Percentiles rank a stretch among this genome's conserved stretches.
phyloP scores from a whole-genome alignment of 441 rosid genomes.

The Sinapis alba region DNA sequence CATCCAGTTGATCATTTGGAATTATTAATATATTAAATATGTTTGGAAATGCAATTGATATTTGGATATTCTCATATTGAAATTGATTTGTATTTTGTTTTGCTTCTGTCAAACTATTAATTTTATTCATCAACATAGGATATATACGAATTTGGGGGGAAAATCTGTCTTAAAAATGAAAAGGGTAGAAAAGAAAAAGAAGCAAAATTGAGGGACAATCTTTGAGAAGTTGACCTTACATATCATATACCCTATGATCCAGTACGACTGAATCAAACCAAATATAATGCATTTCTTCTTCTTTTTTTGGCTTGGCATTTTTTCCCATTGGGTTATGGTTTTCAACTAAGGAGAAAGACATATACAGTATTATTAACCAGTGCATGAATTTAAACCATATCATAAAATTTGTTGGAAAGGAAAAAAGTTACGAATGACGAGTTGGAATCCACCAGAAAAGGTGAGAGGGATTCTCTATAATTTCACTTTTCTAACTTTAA shows the following conservation, averaged over 20 bases:
- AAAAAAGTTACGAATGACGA: constrained; percentile 27
- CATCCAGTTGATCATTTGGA: not conserved
- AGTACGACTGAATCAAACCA: not conserved
- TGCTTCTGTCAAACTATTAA: not conserved
- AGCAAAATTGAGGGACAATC: not conserved
- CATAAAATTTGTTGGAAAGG: constrained; percentile 18
- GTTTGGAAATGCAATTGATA: not conserved
- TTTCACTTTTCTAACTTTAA: constrained; percentile 22
- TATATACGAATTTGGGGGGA: not conserved
- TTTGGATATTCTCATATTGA: not conserved
- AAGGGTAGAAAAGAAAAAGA: not conserved
- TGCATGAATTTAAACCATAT: constrained; percentile 2
- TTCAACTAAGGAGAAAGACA: not conserved
- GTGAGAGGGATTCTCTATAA: constrained; percentile 25
- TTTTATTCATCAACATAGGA: not conserved
- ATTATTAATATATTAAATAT: not conserved
- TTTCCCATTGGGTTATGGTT: not conserved
- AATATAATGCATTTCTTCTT: not conserved
- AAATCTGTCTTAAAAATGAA: not conserved
- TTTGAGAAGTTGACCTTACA: not conserved
- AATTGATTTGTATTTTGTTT: not conserved
- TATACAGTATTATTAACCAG: not conserved
- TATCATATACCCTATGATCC: not conserved
- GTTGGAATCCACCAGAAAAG: constrained; percentile 42
- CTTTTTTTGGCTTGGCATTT: not conserved